These are phyloP conservation scores for Rubus idaeus DNA, from an alignment of 306 rosid genomes.

Conservation along the genomic window DNA sequence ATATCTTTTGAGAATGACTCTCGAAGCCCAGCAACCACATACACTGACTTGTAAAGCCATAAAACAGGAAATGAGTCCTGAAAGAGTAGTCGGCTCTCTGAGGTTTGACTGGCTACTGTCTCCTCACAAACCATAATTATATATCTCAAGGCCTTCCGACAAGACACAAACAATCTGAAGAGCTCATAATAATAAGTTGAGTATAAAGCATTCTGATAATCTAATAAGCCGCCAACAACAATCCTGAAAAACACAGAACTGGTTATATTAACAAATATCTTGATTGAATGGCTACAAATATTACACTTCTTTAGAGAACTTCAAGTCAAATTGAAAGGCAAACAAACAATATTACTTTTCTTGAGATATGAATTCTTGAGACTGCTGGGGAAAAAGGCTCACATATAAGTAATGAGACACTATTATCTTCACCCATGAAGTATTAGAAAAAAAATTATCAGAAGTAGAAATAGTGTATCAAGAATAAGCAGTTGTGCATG, in stretches of 20 bases:
- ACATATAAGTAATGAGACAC: neutral
- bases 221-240: constrained; percentile 55
- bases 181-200: constrained; percentile 44
- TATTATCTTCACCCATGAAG: neutral
- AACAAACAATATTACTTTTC: neutral
- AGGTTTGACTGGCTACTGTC: constrained; percentile 36
- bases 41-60: constrained; percentile 76
- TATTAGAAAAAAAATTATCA: neutral
- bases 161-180: constrained; percentile 69
- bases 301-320: constrained; percentile 17
- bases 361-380: neutral
- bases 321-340: neutral
- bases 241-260: constrained; percentile 56
- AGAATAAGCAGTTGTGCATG: neutral
- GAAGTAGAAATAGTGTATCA: neutral
- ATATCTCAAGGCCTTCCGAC: constrained; percentile 73
- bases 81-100: constrained; percentile 37
- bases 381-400: neutral
- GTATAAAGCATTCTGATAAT: constrained; percentile 31
- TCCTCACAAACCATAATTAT: constrained; percentile 45
- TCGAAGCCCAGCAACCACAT: constrained; percentile 49
- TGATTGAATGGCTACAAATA: constrained; percentile 15
- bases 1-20: constrained; percentile 42
- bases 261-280: constrained; percentile 16
- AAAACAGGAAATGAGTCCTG: constrained; percentile 49